A percentile compares a stretch with the other conserved stretches of the same genome.
Conservation (phyloP, 345 rosid species). For the Salix suchowensis region DNA sequence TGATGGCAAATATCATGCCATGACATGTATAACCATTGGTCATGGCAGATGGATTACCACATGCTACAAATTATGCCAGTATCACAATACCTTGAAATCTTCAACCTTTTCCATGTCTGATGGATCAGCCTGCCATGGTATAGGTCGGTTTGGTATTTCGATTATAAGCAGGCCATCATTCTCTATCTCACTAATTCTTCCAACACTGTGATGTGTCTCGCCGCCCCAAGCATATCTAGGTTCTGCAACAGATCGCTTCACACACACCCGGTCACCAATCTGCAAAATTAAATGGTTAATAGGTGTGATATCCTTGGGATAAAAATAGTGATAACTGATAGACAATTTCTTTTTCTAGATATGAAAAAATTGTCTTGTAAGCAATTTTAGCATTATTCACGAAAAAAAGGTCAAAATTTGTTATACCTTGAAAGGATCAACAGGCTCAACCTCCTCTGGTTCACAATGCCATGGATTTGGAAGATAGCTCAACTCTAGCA, state of each 20-base stretch:
- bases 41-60: too few species aligned
- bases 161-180: slow-evolving; percentile 88
- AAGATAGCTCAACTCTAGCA: slow-evolving; percentile 87
- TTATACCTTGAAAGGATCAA: slow-evolving; percentile 75
- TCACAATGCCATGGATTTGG: slow-evolving; percentile 94
- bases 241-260: slow-evolving; percentile 97
- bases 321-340: slow-evolving; percentile 5
- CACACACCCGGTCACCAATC: slow-evolving; percentile 93
- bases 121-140: slow-evolving; percentile 98
- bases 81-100: slow-evolving; percentile 69
- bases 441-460: slow-evolving; percentile 96
- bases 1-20: background rate
- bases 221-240: slow-evolving; percentile 99
- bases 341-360: background rate
- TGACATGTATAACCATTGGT: background rate
- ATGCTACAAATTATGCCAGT: too few species aligned
- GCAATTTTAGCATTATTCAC: too few species aligned
- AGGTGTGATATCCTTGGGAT: background rate
- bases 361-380: too few species aligned
- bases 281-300: slow-evolving; percentile 31
- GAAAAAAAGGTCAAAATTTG: background rate
- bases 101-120: slow-evolving; percentile 99
- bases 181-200: slow-evolving; percentile 85
- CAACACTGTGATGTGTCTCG: slow-evolving; percentile 99
- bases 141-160: slow-evolving; percentile 86